Percentiles rank a stretch among this genome's conserved stretches.
These are phyloP conservation scores for Mycena indigotica DNA, from an alignment of 768 basidiomycete species.

Conservation along the genomic window DNA sequence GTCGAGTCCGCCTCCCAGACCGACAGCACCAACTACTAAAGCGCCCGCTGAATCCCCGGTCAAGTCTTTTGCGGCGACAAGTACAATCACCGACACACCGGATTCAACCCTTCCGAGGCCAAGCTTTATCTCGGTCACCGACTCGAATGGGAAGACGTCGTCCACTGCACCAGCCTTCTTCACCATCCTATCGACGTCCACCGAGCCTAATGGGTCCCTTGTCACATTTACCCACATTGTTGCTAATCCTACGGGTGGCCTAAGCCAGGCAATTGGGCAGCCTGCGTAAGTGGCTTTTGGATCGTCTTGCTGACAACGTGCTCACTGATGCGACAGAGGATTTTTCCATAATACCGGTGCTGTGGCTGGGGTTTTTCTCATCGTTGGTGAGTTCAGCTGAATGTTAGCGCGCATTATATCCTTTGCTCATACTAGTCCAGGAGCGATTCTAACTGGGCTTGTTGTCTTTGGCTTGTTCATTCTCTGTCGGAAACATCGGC, in stretches of 20 bases:
- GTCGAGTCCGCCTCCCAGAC: too few species aligned
- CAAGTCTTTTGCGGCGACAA: slow-evolving; percentile 29
- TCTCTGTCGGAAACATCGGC: slow-evolving; percentile 46
- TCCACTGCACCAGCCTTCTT: slow-evolving; percentile 48
- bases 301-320: too few species aligned
- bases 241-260: slow-evolving; percentile 47
- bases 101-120: slow-evolving; percentile 49
- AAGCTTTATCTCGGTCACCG: slow-evolving; percentile 43
- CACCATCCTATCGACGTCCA: slow-evolving; percentile 49
- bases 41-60: not conserved
- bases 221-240: slow-evolving; percentile 55
- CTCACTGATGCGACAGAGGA: slow-evolving; percentile 32
- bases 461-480: slow-evolving; percentile 49
- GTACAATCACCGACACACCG: slow-evolving; percentile 43
- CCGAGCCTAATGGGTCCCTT: slow-evolving; percentile 44
- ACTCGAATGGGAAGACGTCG: slow-evolving; percentile 39
- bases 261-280: slow-evolving; percentile 23
- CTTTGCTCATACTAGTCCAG: not conserved
- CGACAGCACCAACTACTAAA: too few species aligned
- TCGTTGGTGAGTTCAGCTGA: slow-evolving; percentile 42
- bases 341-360: slow-evolving; percentile 71
- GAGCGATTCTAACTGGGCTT: slow-evolving; percentile 30
- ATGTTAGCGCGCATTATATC: not conserved
- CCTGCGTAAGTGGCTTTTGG: slow-evolving; percentile 29
- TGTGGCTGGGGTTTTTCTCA: slow-evolving; percentile 75